Evolutionary conservation across 2,329 filamentous ascomycete species (phyloP).

Genomic region (Xylariaceae sp.): DNA sequence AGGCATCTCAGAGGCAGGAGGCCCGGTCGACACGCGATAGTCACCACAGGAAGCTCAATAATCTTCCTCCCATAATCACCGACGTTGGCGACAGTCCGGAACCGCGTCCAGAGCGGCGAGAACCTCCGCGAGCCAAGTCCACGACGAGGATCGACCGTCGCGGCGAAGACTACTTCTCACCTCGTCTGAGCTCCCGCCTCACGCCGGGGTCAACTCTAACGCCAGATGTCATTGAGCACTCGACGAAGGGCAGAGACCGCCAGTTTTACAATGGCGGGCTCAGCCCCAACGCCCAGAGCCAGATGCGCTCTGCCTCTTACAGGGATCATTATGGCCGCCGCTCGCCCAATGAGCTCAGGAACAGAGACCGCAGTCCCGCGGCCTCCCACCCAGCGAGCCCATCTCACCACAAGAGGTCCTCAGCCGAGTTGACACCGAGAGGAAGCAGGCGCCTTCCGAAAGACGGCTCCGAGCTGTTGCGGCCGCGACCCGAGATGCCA

Average conservation of each 20-base stretch:
- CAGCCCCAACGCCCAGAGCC: slow-evolving; percentile 12
- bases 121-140: slow-evolving; percentile 18
- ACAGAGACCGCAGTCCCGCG: slow-evolving; percentile 13
- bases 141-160: slow-evolving; percentile 14
- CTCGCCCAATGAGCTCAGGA: slow-evolving; percentile 12
- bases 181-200: slow-evolving; percentile 16
- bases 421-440: slow-evolving; percentile 17
- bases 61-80: slow-evolving; percentile 25
- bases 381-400: slow-evolving; percentile 16
- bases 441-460: slow-evolving; percentile 16
- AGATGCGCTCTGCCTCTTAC: slow-evolving; percentile 14
- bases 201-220: slow-evolving; percentile 35
- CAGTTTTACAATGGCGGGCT: slow-evolving; percentile 20
- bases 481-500: slow-evolving; percentile 10
- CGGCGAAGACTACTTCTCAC: slow-evolving; percentile 29
- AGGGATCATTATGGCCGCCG: slow-evolving; percentile 15
- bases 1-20: slow-evolving; percentile 15
- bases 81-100: slow-evolving; percentile 5
- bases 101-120: slow-evolving; percentile 7
- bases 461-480: slow-evolving; percentile 12
- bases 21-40: slow-evolving; percentile 6
- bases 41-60: slow-evolving; percentile 20
- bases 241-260: slow-evolving; percentile 23
- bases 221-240: slow-evolving; percentile 34
- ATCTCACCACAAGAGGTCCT: slow-evolving; percentile 16